Conservation (phyloP, 768 basidiomycete genomes). For the Lentinula detonsa region DNA sequence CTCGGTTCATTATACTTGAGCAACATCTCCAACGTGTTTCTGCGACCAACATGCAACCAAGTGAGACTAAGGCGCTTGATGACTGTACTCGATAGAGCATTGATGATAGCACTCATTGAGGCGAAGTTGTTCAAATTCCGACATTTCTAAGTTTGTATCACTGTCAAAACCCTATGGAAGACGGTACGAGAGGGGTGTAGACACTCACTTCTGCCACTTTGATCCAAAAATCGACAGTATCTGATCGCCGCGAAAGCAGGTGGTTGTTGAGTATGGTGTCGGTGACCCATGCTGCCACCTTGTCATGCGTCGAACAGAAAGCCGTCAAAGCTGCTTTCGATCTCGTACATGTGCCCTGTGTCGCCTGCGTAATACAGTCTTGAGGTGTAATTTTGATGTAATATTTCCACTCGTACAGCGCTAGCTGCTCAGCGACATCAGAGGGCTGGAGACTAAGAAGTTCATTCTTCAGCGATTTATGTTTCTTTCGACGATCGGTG, state of each 20-base stretch:
- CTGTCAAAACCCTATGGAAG: background rate
- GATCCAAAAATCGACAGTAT: slow-evolving; percentile 68
- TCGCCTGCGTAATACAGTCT: slow-evolving; percentile 68
- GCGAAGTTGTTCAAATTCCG: slow-evolving; percentile 57
- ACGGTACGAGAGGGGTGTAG: background rate
- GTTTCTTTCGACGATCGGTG: slow-evolving; percentile 32
- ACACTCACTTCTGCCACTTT: slow-evolving; percentile 68
- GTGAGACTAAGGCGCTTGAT: slow-evolving; percentile 54
- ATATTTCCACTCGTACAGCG: slow-evolving; percentile 63
- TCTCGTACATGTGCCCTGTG: slow-evolving; percentile 30
- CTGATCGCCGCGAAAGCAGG: slow-evolving; percentile 44
- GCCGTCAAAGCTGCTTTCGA: background rate
- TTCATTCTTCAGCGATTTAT: slow-evolving; percentile 51
- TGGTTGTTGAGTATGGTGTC: slow-evolving; percentile 50
- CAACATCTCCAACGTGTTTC: slow-evolving; percentile 44
- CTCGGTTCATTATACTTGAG: slow-evolving; percentile 53
- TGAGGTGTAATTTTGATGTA: slow-evolving; percentile 66
- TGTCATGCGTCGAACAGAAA: slow-evolving; percentile 59
- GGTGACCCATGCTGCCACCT: slow-evolving; percentile 63
- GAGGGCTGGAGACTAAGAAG: slow-evolving; percentile 59
- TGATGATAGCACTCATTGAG: slow-evolving; percentile 62
- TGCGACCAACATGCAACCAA: slow-evolving; percentile 58
- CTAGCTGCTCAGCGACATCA: slow-evolving; percentile 76
- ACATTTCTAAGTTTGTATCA: slow-evolving; percentile 47
- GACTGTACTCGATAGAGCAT: slow-evolving; percentile 54